phyloP scores from a whole-genome alignment of 2,329 filamentous ascomycete species.

The Penicillium sp. region DNA sequence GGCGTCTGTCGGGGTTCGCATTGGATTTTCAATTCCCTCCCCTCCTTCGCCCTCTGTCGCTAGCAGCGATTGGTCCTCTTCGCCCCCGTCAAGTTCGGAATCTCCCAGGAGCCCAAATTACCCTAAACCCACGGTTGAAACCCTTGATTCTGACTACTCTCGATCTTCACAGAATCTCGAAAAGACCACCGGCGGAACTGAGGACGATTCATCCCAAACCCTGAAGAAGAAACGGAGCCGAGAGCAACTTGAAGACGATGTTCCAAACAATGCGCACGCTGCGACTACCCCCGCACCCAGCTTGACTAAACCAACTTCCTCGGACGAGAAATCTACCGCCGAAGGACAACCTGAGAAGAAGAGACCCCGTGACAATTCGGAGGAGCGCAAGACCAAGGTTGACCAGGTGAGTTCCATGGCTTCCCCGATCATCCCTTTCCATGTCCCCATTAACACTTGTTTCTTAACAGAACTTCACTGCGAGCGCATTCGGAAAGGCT shows the following conservation, averaged over 20 bases:
- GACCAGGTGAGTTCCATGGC: slow-evolving; percentile 26
- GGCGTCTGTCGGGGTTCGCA: too few relatives aligned
- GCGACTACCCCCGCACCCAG: background rate
- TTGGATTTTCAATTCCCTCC: too few relatives aligned
- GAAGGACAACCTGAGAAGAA: slow-evolving; percentile 36
- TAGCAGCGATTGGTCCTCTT: background rate
- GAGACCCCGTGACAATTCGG: slow-evolving; percentile 39
- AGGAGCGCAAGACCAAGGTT: slow-evolving; percentile 33
- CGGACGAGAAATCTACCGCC: slow-evolving; percentile 15
- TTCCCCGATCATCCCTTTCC: background rate
- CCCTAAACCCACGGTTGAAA: background rate
- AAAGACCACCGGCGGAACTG: slow-evolving; percentile 12
- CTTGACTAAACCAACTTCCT: background rate
- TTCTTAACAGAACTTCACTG: slow-evolving; percentile 28
- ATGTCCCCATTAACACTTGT: background rate
- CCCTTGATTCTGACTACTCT: background rate
- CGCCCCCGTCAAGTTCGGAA: background rate
- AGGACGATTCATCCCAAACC: slow-evolving; percentile 27
- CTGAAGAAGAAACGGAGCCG: slow-evolving; percentile 47
- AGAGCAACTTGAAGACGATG: slow-evolving; percentile 43
- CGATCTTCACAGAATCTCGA: background rate
- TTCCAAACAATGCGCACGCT: slow-evolving; percentile 12
- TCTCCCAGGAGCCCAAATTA: background rate
- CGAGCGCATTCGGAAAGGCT: slow-evolving; percentile 46
- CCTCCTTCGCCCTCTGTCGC: background rate